These are phyloP conservation scores for Symbiodinium natans DNA, from an alignment of 73 alveolate genomes.

Conservation along the genomic window DNA sequence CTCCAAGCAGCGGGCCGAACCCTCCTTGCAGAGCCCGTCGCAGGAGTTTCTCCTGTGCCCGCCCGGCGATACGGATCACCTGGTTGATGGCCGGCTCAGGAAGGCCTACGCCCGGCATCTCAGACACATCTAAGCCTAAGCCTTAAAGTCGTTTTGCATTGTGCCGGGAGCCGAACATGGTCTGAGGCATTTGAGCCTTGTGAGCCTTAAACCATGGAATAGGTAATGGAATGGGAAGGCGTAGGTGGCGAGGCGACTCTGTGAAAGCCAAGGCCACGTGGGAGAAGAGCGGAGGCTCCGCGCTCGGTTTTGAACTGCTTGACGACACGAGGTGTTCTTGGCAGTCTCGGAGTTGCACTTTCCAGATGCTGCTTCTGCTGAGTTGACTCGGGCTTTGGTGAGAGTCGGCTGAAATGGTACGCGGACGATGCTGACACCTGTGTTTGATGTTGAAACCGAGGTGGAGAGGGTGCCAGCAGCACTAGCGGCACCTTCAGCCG, in stretches of 20 bases:
- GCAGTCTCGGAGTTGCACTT: background rate
- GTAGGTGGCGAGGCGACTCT: too few relatives aligned
- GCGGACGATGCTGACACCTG: too few relatives aligned
- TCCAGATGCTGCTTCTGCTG: background rate
- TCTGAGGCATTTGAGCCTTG: too few relatives aligned
- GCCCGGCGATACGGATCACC: slow-evolving; percentile 57
- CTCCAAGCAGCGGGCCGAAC: too few relatives aligned
- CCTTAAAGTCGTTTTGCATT: too few relatives aligned
- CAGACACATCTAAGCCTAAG: background rate
- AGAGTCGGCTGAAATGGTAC: too few relatives aligned
- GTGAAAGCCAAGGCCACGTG: slow-evolving; percentile 15
- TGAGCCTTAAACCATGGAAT: too few relatives aligned
- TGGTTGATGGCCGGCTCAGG: slow-evolving; percentile 75
- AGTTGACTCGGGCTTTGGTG: background rate
- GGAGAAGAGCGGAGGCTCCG: background rate
- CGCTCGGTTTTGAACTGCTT: background rate
- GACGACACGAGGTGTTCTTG: background rate
- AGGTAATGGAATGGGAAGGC: too few relatives aligned
- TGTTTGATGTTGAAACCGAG: background rate
- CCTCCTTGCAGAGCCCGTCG: too few relatives aligned
- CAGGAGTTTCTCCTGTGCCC: slow-evolving; percentile 90
- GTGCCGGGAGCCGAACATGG: too few relatives aligned
- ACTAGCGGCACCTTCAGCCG: background rate
- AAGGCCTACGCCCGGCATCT: slow-evolving; percentile 43
- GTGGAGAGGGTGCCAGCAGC: background rate